Evolutionary conservation across 176 grass and related monocot genomes (phyloP).

Genomic region (Areca catechu): DNA sequence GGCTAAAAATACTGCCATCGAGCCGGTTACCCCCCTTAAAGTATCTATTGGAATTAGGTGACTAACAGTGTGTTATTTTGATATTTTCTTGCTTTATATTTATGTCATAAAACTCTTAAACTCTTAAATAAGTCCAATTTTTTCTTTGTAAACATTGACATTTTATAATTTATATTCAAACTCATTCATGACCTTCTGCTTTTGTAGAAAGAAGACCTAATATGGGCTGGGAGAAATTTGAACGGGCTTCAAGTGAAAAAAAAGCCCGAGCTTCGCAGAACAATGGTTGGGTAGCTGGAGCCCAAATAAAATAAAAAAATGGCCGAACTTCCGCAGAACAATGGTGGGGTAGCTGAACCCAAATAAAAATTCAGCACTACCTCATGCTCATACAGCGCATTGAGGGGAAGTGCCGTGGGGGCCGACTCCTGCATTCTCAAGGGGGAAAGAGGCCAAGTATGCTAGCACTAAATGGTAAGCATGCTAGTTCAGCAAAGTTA

Average conservation of each 20-base stretch:
- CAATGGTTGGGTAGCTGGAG: slow-evolving; percentile 42
- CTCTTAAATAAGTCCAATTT: not conserved
- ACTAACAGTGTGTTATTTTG: not conserved
- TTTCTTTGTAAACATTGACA: not conserved
- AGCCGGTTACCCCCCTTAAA: slow-evolving; percentile 2
- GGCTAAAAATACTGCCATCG: slow-evolving; percentile 12
- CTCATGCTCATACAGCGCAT: slow-evolving; percentile 62
- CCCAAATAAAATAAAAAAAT: slow-evolving; percentile 35
- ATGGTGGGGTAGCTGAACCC: slow-evolving; percentile 44
- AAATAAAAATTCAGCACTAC: slow-evolving; percentile 38
- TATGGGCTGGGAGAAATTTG: slow-evolving; percentile 31
- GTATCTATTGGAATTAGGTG: slow-evolving; percentile 5
- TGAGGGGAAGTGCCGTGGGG: slow-evolving; percentile 75
- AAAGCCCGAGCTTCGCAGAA: slow-evolving; percentile 31
- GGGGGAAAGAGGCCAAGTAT: slow-evolving; percentile 31
- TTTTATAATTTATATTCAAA: not conserved
- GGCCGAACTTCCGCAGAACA: slow-evolving; percentile 30
- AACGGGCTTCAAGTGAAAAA: slow-evolving; percentile 23
- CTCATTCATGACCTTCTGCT: not conserved
- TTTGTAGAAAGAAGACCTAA: slow-evolving; percentile 23
- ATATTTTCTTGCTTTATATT: slow-evolving; percentile 4
- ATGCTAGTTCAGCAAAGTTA: no score
- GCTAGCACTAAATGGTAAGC: not conserved
- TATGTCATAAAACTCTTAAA: not conserved
- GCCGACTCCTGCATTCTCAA: slow-evolving; percentile 55